phyloP scores from a whole-genome alignment of 2,329 filamentous ascomycete species.

The Periconia digitata region DNA sequence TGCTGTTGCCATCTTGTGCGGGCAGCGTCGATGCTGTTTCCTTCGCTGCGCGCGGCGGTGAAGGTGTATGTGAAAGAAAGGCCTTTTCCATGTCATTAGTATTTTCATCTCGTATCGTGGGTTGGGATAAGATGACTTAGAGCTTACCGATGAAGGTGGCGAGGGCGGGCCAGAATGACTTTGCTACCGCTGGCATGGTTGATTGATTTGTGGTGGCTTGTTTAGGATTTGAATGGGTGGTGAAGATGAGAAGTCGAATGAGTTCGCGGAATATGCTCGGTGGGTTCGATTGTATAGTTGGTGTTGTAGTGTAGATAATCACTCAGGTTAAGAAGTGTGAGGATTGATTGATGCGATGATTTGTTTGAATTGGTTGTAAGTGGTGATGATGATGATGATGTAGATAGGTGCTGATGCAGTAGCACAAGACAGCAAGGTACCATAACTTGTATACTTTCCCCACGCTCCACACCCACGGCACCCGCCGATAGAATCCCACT shows the following conservation, averaged over 20 bases:
- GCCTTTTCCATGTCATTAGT: slow-evolving; percentile 10
- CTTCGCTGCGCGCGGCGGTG: slow-evolving; percentile 35
- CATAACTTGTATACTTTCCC: slow-evolving; percentile 7
- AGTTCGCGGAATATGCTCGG: not conserved
- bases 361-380: not conserved
- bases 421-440: slow-evolving; percentile 5
- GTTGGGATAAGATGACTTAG: not conserved
- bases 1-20: slow-evolving; percentile 39
- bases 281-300: slow-evolving; percentile 1
- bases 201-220: not conserved
- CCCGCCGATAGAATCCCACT: not conserved
- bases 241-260: not conserved
- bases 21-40: slow-evolving; percentile 33
- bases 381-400: not conserved
- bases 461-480: slow-evolving; percentile 3
- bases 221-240: not conserved
- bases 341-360: not conserved
- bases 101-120: not conserved
- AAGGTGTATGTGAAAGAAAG: slow-evolving; percentile 36
- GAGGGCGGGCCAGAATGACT: slow-evolving; percentile 37
- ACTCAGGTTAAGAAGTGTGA: not conserved
- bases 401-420: slow-evolving; percentile 9
- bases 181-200: slow-evolving; percentile 35
- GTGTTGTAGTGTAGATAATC: not conserved
- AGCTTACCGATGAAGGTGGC: slow-evolving; percentile 34